Base-by-base conservation (phyloP, 2,329 filamentous ascomycete genomes). In the Trichoderma sp. region DNA sequence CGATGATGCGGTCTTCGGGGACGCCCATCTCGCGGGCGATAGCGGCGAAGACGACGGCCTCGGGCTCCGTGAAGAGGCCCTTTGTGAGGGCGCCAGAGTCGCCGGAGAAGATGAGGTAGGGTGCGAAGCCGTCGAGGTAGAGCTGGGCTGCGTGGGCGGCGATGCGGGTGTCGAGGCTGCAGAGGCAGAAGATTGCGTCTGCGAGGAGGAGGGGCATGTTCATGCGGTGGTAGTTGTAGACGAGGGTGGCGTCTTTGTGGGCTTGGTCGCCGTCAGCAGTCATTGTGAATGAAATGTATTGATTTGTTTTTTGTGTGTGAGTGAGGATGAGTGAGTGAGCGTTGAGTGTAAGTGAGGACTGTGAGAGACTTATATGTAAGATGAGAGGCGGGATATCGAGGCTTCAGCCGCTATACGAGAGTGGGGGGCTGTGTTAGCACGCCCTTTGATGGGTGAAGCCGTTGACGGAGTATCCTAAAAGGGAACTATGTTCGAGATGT, bases 191-290 rank as follows among this genome's bases (percentile, higher is more conserved):
- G 71, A 85, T 78, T 68, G 83, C 82, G 70, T 82, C 81, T 65
- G 81, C 80, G 59, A 79, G 78, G 23, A 62, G 71, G 23, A 82
- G 76, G 12, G 79, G 66, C 77, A 82, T 80, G 72, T 75, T 73
- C 76, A 84, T 80, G 58, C 79, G 82, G 76, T 84, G 84, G 75
- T 85, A 85, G 70, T 83, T 78, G 76, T 84, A 85, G 34, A 85
- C 74, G 26, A 78, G 74, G 61, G 78, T 75, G 12, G 82, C 82
- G 68, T 85, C 82, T 3, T 61, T 69, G 28, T 75, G 66, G 20
- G 30, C 36, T 62, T 69, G 66, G 7, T 69, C 57, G 50, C 2
- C 23, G 34, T 61, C 39, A 28, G 34, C 28, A 12, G 65, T 28
- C 65, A 68, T 68, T 23, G 5, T 30, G 50, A 28, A 20, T 20